A percentile compares a stretch with the other conserved stretches of the same genome.
Conservation (phyloP, 305 asterid genomes). For the Rubia tinctorum region DNA sequence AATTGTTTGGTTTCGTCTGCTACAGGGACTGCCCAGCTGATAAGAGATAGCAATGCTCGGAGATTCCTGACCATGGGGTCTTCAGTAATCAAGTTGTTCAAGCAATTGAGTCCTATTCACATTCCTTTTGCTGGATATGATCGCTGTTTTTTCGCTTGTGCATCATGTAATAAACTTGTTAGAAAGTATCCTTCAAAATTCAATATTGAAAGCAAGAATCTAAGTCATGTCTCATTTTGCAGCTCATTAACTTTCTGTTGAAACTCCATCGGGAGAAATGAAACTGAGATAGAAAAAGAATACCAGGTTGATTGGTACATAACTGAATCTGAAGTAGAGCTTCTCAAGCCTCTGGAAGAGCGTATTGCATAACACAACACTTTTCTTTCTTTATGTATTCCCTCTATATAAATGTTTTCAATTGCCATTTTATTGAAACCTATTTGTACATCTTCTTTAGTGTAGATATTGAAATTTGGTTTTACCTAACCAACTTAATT, state of each 20-base stretch:
- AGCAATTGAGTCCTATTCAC: too few species aligned
- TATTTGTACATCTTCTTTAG: too few species aligned
- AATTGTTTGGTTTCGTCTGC: conserved; percentile 6
- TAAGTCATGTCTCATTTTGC: conserved; percentile 24
- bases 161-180: too few species aligned
- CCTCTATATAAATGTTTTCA: conserved; percentile 7
- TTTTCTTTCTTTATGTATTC: neutral
- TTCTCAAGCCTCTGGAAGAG: conserved; percentile 86
- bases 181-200: neutral
- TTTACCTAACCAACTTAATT: too few species aligned
- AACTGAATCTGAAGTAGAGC: conserved; percentile 72
- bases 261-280: conserved; percentile 79
- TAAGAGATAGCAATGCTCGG: conserved; percentile 94
- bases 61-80: conserved; percentile 73
- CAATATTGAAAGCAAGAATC: neutral
- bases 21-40: conserved; percentile 94
- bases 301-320: conserved; percentile 91
- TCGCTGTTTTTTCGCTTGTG: neutral
- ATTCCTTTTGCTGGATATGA: neutral
- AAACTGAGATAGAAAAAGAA: conserved; percentile 93
- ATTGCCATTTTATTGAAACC: conserved; percentile 6
- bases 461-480: too few species aligned
- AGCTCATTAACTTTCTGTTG: conserved; percentile 94
- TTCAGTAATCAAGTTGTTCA: conserved; percentile 44
- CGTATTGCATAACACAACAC: conserved; percentile 44